These are phyloP conservation scores for Malassezia arunalokei DNA, from an alignment of 1,284 basidiomycete species.

Conservation along the genomic window DNA sequence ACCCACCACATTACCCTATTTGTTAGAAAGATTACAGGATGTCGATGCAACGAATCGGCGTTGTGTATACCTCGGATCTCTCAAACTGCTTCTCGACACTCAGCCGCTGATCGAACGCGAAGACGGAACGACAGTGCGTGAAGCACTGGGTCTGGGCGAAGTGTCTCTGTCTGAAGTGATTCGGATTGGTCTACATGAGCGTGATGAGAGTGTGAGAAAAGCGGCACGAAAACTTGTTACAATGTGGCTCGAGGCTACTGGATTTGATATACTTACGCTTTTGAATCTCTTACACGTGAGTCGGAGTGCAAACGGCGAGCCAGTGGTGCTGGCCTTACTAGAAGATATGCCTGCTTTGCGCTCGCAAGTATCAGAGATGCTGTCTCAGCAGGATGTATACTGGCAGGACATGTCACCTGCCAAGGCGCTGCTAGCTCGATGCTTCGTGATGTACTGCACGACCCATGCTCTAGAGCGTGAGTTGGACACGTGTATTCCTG, in stretches of 20 bases:
- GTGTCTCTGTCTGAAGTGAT: constrained; percentile 26
- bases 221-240: constrained; percentile 57
- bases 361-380: constrained; percentile 52
- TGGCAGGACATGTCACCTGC: constrained; percentile 69
- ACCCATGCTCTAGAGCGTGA: constrained; percentile 54
- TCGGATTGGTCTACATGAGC: constrained; percentile 67
- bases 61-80: constrained; percentile 59
- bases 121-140: constrained; percentile 8
- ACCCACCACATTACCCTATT: constrained; percentile 53
- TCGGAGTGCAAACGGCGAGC: constrained; percentile 54
- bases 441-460: constrained; percentile 72
- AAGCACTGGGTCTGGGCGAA: constrained; percentile 25
- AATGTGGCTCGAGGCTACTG: constrained; percentile 34
- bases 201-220: constrained; percentile 67
- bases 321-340: constrained; percentile 58
- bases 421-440: constrained; percentile 68
- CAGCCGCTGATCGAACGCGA: constrained; percentile 12
- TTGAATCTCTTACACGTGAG: constrained; percentile 57
- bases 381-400: constrained; percentile 61
- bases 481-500: constrained; percentile 67
- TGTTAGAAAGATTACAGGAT: constrained; percentile 74
- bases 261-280: constrained; percentile 49
- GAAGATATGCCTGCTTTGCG: constrained; percentile 55
- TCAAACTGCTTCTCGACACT: constrained; percentile 21
- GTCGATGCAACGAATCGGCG: constrained; percentile 69